phyloP scores from a whole-genome alignment of 345 rosid species.

The Bruguiera gymnorhiza region DNA sequence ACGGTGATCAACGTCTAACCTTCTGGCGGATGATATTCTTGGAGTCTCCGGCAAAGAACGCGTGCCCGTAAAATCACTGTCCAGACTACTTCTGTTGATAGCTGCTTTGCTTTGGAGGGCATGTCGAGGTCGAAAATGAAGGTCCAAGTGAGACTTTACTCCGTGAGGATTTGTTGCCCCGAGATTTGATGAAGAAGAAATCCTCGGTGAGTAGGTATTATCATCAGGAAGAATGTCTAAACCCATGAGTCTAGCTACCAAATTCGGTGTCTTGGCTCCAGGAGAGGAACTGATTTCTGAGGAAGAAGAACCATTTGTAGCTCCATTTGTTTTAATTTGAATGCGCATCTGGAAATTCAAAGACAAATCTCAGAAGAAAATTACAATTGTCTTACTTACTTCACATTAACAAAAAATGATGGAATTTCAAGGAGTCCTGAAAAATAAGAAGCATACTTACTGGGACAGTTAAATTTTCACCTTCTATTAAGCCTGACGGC shows the following conservation, averaged over 20 bases:
- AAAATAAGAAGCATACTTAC: conserved; percentile 36
- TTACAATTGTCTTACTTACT: conserved; percentile 18
- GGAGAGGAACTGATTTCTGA: conserved; percentile 65
- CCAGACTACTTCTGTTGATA: conserved; percentile 34
- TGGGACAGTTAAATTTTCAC: conserved; percentile 38
- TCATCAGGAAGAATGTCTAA: conserved; percentile 78
- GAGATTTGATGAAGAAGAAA: conserved; percentile 31
- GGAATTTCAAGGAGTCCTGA: conserved; percentile 13
- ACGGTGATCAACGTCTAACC: conserved; percentile 73
- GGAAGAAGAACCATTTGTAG: conserved; percentile 31
- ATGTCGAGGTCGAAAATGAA: conserved; percentile 19
- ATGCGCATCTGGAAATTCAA: conserved; percentile 53
- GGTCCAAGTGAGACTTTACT: conserved; percentile 16
- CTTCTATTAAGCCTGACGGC: conserved; percentile 34
- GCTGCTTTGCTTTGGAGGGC: conserved; percentile 23
- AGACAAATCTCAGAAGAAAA: conserved; percentile 2
- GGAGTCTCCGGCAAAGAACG: conserved; percentile 87
- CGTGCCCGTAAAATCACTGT: conserved; percentile 39
- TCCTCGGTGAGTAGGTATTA: conserved; percentile 35
- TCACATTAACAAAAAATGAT: conserved; percentile 15
- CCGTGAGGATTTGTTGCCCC: conserved; percentile 22
- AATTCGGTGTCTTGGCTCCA: conserved; percentile 67
- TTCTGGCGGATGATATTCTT: conserved; percentile 65
- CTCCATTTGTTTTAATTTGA: conserved; percentile 57
- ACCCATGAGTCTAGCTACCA: conserved; percentile 94